These are phyloP conservation scores for Thelonectria discophora DNA, from an alignment of 2,329 filamentous ascomycete genomes.

Conservation along the genomic window DNA sequence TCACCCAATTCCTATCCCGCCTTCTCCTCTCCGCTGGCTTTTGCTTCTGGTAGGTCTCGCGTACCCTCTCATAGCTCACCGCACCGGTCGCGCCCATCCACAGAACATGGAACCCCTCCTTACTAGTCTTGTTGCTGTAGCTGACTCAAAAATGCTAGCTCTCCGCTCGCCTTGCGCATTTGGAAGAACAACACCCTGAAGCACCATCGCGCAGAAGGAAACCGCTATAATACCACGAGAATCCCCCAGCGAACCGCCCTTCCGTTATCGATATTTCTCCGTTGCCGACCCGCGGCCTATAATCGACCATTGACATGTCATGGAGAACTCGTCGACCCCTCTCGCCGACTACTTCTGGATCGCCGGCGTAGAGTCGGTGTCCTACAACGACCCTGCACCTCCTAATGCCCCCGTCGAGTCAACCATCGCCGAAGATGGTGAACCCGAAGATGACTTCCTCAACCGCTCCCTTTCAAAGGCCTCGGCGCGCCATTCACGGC, in stretches of 20 bases:
- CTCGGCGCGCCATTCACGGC: conserved; percentile 64
- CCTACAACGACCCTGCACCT: conserved; percentile 65
- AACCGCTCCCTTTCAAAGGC: conserved; percentile 40
- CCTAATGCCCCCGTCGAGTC: conserved; percentile 56
- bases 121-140: conserved; percentile 13
- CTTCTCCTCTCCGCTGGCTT: conserved; percentile 16
- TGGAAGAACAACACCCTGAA: conserved; percentile 13
- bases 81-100: conserved; percentile 12
- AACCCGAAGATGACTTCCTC: conserved; percentile 57
- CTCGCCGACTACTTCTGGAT: conserved; percentile 82
- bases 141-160: conserved; percentile 33
- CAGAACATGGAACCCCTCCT: conserved; percentile 18
- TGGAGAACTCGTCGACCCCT: conserved; percentile 70
- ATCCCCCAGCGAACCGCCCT: conserved; percentile 13
- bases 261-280: conserved; percentile 14
- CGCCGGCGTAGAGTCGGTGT: conserved; percentile 73
- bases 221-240: conserved; percentile 15
- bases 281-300: conserved; percentile 38
- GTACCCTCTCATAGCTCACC: conserved; percentile 23
- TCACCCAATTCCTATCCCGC: conserved; percentile 27
- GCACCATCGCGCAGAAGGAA: conserved; percentile 6
- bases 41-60: conserved; percentile 31
- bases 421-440: conserved; percentile 71
- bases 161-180: conserved; percentile 14
- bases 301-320: conserved; percentile 55